Conservation (phyloP, 2,329 filamentous ascomycete genomes). For the Alternaria ventricosa region DNA sequence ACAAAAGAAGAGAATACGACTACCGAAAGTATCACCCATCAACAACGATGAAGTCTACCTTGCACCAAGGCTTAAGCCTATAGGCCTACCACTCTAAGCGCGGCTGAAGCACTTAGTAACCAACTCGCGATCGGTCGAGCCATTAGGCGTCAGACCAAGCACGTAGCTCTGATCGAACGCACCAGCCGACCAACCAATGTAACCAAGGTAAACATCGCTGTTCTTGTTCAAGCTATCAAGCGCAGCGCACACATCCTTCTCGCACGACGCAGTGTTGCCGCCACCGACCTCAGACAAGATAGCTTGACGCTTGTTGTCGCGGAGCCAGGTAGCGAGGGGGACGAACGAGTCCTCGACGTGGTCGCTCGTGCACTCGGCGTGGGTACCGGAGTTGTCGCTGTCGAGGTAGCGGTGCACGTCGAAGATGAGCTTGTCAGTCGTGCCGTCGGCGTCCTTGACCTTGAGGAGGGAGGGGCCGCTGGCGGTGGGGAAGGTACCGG, state of each 20-base stretch:
- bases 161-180: slow-evolving; percentile 35
- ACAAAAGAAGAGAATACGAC: not conserved
- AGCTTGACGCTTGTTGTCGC: slow-evolving; percentile 47
- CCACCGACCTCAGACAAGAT: slow-evolving; percentile 53
- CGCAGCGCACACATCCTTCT: slow-evolving; percentile 43
- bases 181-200: slow-evolving; percentile 39
- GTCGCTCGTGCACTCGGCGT: slow-evolving; percentile 32
- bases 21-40: not conserved
- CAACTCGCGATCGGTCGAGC: not conserved
- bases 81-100: not conserved
- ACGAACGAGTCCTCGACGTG: slow-evolving; percentile 45
- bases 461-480: slow-evolving; percentile 56
- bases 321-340: slow-evolving; percentile 46
- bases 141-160: slow-evolving; percentile 30
- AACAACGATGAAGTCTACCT: not conserved
- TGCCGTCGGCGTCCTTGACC: slow-evolving; percentile 66
- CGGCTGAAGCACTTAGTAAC: not conserved
- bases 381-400: slow-evolving; percentile 48
- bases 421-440: slow-evolving; percentile 60
- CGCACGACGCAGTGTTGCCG: slow-evolving; percentile 45
- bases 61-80: not conserved
- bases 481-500: slow-evolving; percentile 32
- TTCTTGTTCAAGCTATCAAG: slow-evolving; percentile 41
- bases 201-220: slow-evolving; percentile 42
- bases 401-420: slow-evolving; percentile 54